Evolutionary conservation across 352 stramenopile genomes (phyloP), one percentile per base, ranked within the genome.

Genomic region (Pythium dissimile): DNA sequence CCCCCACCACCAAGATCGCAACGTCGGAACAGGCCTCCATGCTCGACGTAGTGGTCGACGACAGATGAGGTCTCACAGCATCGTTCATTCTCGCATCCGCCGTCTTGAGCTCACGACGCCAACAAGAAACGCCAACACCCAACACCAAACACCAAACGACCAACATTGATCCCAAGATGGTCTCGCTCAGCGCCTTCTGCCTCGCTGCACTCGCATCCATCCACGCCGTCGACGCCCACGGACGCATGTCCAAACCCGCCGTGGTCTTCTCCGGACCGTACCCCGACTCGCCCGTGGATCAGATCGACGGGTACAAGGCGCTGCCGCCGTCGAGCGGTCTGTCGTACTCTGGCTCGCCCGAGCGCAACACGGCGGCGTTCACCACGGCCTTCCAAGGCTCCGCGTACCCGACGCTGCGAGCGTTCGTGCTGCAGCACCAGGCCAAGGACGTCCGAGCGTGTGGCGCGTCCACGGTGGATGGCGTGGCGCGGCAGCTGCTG

Each of bases 291-390:
- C 38, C 48, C 2, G 48, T 48, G 8, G 50, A 52, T 31, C 50
- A 43, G 24, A 57, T 59, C 47, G 57, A 64, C 37, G 49, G 49
- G 7, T 54, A 54, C 48, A 58, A 54, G 43, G 48, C 24, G 18
- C 30, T 59, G 20, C 50, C 52, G 5, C 58, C 52, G 9, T 30
- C 39, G 24, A 26, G 8, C 10, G 59, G 59, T 5, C 24, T 39
- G 37, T 56, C 43, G 15, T 67, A 62, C 35, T 39, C 21, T 12
- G 59, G 59, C 23, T 27, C 34, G 21, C 52, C 59, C 11, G 46
- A 61, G 23, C 20, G 32, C 37, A 67, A 67, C 54, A 57, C 50
- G 11, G 28, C 38, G n/a, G 52, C 51, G 12, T 67, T 62, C 31
- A 62, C 53, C 8, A 28, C 26, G 26, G 61, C 61, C 9, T 60